A percentile compares a stretch with the other conserved stretches of the same genome.
phyloP scores from a whole-genome alignment of 495 filamentous ascomycete genomes.

The Neurospora terricola region DNA sequence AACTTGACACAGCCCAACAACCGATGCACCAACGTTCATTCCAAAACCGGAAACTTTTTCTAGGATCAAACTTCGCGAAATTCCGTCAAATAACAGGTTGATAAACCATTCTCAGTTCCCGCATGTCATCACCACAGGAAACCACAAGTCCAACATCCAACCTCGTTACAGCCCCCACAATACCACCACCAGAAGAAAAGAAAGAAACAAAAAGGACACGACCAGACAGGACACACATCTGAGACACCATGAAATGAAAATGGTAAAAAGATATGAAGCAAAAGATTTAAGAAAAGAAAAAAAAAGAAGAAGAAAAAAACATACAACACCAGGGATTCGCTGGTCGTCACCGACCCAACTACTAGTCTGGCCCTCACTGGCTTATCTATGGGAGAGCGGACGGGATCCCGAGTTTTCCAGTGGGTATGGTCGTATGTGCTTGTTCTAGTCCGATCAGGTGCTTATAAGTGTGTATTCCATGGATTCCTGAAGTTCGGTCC shows the following conservation, averaged over 20 bases:
- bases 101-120: too few species aligned
- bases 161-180: not conserved
- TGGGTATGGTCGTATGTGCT: conserved; percentile 36
- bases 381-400: conserved; percentile 41
- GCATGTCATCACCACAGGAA: not conserved
- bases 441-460: not conserved
- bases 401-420: conserved; percentile 38
- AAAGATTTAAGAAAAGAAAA: not conserved
- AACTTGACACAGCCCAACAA: too few species aligned
- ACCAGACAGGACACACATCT: not conserved
- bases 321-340: conserved; percentile 37
- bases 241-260: not conserved
- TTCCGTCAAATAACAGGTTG: too few species aligned
- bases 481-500: too few species aligned
- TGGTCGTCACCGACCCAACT: conserved; percentile 35
- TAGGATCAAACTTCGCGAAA: too few species aligned
- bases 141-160: not conserved
- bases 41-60: too few species aligned
- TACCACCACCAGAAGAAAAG: not conserved
- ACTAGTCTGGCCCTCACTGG: conserved; percentile 28
- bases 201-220: not conserved
- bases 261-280: not conserved
- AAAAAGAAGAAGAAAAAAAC: conserved; percentile 15
- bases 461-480: not conserved
- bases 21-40: too few species aligned